phyloP scores from a whole-genome alignment of 164 flowering plant genomes.

The Platanus orientalis region DNA sequence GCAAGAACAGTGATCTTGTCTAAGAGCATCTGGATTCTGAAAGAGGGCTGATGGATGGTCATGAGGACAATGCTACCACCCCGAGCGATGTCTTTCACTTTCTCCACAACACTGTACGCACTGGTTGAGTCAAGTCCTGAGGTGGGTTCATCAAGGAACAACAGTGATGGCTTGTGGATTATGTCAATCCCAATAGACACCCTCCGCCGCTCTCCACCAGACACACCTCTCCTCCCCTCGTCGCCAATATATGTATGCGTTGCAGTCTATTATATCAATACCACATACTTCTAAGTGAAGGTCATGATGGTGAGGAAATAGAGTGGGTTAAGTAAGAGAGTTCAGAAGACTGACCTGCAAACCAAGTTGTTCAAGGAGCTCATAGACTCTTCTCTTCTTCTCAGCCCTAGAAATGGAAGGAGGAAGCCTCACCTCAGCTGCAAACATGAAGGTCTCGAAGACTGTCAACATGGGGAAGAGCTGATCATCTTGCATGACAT shows the following conservation, averaged over 20 bases:
- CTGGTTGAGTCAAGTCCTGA: constrained; percentile 78
- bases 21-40: constrained; percentile 66
- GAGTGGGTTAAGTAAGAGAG: background rate
- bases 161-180: constrained; percentile 69
- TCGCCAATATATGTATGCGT: constrained; percentile 69
- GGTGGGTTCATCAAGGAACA: constrained; percentile 80
- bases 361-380: constrained; percentile 68
- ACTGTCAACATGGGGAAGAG: too few species aligned
- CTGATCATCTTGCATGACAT: constrained; percentile 90
- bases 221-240: constrained; percentile 72
- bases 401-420: constrained; percentile 61
- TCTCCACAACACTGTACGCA: constrained; percentile 75
- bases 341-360: constrained; percentile 37
- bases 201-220: constrained; percentile 76
- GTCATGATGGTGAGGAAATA: background rate
- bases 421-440: constrained; percentile 75
- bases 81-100: constrained; percentile 65
- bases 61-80: constrained; percentile 76
- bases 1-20: constrained; percentile 66
- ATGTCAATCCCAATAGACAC: constrained; percentile 84
- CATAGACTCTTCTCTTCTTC: constrained; percentile 57
- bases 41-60: constrained; percentile 88
- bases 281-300: background rate
- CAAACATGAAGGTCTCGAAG: too few species aligned
- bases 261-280: constrained; percentile 30